A percentile compares a stretch with the other conserved stretches of the same genome.
These are phyloP conservation scores for Podospora australis DNA, from an alignment of 495 filamentous ascomycete genomes.

Conservation along the genomic window DNA sequence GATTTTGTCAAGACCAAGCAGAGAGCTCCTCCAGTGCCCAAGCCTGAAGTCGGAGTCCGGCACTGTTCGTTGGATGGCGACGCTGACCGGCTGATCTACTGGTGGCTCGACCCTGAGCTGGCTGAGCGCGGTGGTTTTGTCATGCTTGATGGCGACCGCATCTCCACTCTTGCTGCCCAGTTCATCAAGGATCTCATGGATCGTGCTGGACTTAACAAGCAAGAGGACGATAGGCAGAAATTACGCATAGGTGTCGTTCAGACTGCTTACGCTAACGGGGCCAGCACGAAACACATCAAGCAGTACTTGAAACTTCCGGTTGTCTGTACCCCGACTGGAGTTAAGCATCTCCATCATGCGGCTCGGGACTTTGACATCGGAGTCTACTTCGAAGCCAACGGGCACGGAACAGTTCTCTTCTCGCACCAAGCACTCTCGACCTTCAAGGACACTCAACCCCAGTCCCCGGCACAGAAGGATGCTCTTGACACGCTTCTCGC, in stretches of 20 bases:
- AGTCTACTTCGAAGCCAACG: constrained; percentile 98
- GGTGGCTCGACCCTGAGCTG: constrained; percentile 75
- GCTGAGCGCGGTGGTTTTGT: constrained; percentile 71
- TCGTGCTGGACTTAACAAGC: constrained; percentile 71
- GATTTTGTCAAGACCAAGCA: constrained; percentile 97
- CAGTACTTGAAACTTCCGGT: constrained; percentile 84
- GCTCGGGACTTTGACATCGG: constrained; percentile 87
- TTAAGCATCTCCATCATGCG: constrained; percentile 95
- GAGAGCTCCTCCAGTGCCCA: constrained; percentile 76
- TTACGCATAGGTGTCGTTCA: constrained; percentile 90
- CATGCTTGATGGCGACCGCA: constrained; percentile 92
- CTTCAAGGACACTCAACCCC: constrained; percentile 70
- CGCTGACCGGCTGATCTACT: constrained; percentile 92
- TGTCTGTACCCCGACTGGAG: constrained; percentile 88
- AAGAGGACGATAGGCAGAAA: too few relatives aligned
- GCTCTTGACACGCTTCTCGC: constrained; percentile 76
- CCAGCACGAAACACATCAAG: constrained; percentile 86
- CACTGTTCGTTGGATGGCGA: constrained; percentile 91
- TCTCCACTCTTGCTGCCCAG: constrained; percentile 85
- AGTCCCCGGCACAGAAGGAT: constrained; percentile 84
- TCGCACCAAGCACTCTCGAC: constrained; percentile 69
- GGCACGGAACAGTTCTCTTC: constrained; percentile 95
- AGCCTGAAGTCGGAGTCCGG: constrained; percentile 66
- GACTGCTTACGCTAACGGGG: constrained; percentile 95
- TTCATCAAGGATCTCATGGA: constrained; percentile 88